Percentiles rank a stretch among this genome's conserved stretches.
Evolutionary conservation across 768 basidiomycete genomes (phyloP).

Genomic region (Rossbeevera mucosa): DNA sequence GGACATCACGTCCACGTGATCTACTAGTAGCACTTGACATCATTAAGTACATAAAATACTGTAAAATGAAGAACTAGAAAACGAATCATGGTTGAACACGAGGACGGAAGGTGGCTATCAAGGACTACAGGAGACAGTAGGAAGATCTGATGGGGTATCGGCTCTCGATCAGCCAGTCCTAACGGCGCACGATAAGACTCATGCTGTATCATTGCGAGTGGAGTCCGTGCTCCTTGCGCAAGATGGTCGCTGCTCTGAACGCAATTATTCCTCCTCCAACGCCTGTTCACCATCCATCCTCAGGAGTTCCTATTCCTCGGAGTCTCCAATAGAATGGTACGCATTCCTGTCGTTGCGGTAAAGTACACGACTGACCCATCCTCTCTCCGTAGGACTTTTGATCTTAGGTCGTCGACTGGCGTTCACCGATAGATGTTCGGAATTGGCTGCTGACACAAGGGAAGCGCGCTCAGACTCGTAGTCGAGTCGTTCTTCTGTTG

Average conservation of each 20-base stretch:
- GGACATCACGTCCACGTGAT: constrained; percentile 26
- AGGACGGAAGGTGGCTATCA: constrained; percentile 27
- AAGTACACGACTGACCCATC: constrained; percentile 52
- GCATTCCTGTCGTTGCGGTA: constrained; percentile 37
- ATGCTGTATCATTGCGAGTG: constrained; percentile 6
- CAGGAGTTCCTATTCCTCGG: constrained; percentile 55
- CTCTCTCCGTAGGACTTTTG: constrained; percentile 23
- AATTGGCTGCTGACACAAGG: constrained; percentile 39
- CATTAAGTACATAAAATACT: neutral
- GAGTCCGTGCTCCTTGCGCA: constrained; percentile 9
- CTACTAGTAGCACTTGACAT: neutral
- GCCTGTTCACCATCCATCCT: constrained; percentile 41
- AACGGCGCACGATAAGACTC: constrained; percentile 4
- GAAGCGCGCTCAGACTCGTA: constrained; percentile 63
- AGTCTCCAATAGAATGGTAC: constrained; percentile 46
- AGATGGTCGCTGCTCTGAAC: constrained; percentile 11
- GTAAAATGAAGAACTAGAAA: neutral
- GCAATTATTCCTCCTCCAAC: constrained; percentile 23
- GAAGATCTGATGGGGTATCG: neutral
- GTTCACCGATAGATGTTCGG: constrained; percentile 36
- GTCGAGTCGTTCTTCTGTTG: constrained; percentile 54
- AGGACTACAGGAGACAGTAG: constrained; percentile 8
- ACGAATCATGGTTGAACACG: neutral
- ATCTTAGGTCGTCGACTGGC: constrained; percentile 23
- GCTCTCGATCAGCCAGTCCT: constrained; percentile 6